Base-by-base conservation (phyloP, 169 alveolate species). In the Cystoisospora suis region DNA sequence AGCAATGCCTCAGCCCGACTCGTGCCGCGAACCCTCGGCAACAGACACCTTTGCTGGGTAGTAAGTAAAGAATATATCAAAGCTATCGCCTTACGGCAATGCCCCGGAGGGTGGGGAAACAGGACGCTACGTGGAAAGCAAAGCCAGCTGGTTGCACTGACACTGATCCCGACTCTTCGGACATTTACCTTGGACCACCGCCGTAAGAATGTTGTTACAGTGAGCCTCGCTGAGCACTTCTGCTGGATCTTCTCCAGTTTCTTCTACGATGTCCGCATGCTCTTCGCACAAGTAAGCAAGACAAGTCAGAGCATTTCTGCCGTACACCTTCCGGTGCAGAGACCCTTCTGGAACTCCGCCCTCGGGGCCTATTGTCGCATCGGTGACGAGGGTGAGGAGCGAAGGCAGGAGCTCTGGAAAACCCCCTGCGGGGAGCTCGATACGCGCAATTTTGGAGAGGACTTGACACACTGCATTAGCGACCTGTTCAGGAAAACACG, bases 281-380 rank as follows among this genome's bases (percentile, higher is more conserved):
- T 94, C 96, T 53, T 94, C 96, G 65, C 95, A 93, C 32, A 94
- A 88, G 59, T 93, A 94, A 42, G 94, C 93, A 45, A 94, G 93
- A 34, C 95, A 94, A 20, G 94, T 94, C 34, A 94, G 91, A 20
- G 96, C 91, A 7, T 88, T 85, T 27, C 92, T 87, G 47, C 92
- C 92, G 53, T 58, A 88, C 59, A 85, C 92, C 92, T 75, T 88
- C 72, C 80, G 77, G 77, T 65, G 77, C 34, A 20, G 45, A 65
- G 77, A 65, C n/a, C n/a, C n/a, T n/a, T n/a, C n/a, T n/a, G n/a
- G n/a, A 36, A n/a, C 72, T 34, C 72, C 77, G 36, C 45, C 77
- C 15, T 65, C 77, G 45, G 77, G 77, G 9, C 45, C n/a, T 23
- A 65, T 65, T 44, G 77, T 65, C 5, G 77, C 77, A 7, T 65